Conservation (phyloP, 83 land plant species). For the Diphasiastrum complanatum region DNA sequence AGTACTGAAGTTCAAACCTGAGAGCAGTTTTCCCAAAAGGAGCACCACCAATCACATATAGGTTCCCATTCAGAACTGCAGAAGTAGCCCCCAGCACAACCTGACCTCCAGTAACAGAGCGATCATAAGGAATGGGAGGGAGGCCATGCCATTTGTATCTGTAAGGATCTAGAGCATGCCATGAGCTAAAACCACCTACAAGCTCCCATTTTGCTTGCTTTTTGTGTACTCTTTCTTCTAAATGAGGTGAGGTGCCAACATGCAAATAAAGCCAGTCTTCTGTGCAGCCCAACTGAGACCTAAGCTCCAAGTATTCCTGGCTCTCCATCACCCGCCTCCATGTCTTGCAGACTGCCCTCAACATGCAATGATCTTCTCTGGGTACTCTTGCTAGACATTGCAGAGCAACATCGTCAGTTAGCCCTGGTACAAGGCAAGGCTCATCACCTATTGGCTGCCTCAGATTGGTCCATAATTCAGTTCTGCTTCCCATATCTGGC, state of each 20-base stretch:
- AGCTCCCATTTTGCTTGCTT: slow-evolving; percentile 24
- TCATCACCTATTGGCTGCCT: too few relatives aligned
- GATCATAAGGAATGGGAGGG: slow-evolving; percentile 29
- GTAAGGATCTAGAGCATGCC: slow-evolving; percentile 32
- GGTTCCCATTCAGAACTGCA: slow-evolving; percentile 25
- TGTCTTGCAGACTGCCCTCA: slow-evolving; percentile 24
- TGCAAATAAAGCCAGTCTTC: slow-evolving; percentile 34
- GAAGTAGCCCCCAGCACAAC: slow-evolving; percentile 34
- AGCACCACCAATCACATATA: slow-evolving; percentile 34
- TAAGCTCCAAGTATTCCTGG: slow-evolving; percentile 20
- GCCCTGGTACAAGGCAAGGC: too few relatives aligned
- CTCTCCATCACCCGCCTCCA: slow-evolving; percentile 27
- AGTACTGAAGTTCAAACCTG: too few relatives aligned
- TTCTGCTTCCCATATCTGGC: too few relatives aligned
- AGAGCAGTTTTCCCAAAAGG: slow-evolving; percentile 32
- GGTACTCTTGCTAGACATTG: slow-evolving; percentile 35
- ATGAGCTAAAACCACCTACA: slow-evolving; percentile 33
- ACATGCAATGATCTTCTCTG: slow-evolving; percentile 13
- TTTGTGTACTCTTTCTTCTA: slow-evolving; percentile 18
- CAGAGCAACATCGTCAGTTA: slow-evolving; percentile 27
- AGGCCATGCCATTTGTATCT: slow-evolving; percentile 30
- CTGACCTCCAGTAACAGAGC: slow-evolving; percentile 17
- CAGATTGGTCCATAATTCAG: too few relatives aligned
- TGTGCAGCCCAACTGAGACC: slow-evolving; percentile 18
- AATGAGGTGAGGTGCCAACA: slow-evolving; percentile 27